Conservation (phyloP, 768 basidiomycete genomes). For the Xerocomellus chrysenteron region DNA sequence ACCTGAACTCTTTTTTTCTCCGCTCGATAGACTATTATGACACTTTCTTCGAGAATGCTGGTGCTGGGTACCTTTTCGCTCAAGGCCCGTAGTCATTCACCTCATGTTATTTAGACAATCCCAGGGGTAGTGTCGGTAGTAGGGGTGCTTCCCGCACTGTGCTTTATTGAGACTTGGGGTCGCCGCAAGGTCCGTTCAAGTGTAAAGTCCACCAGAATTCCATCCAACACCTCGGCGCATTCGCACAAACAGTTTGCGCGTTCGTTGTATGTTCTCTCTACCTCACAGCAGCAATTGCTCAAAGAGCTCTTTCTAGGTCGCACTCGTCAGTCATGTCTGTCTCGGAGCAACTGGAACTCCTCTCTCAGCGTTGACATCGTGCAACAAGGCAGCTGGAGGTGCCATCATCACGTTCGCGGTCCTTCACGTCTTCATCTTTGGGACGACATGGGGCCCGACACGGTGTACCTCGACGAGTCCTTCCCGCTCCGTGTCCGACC, state of each 20-base stretch:
- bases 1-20: too few relatives aligned
- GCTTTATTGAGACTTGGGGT: conserved; percentile 72
- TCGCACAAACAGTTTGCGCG: conserved; percentile 59
- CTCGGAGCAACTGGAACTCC: conserved; percentile 53
- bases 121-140: conserved; percentile 73
- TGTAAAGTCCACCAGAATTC: not conserved
- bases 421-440: conserved; percentile 71
- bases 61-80: not conserved
- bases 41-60: too few relatives aligned
- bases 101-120: conserved; percentile 75
- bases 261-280: conserved; percentile 46
- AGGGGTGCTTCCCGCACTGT: conserved; percentile 68
- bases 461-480: conserved; percentile 78
- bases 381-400: conserved; percentile 62
- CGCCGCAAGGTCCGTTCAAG: conserved; percentile 51
- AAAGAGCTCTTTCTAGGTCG: conserved; percentile 44
- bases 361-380: conserved; percentile 46
- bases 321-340: conserved; percentile 67
- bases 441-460: conserved; percentile 65
- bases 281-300: not conserved
- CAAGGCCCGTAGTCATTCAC: conserved; percentile 43
- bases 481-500: conserved; percentile 81
- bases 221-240: conserved; percentile 45
- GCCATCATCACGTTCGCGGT: conserved; percentile 73
- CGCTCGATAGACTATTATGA: too few relatives aligned